Base-by-base conservation (phyloP, 345 rosid species). In the Pugionium dolabratum region DNA sequence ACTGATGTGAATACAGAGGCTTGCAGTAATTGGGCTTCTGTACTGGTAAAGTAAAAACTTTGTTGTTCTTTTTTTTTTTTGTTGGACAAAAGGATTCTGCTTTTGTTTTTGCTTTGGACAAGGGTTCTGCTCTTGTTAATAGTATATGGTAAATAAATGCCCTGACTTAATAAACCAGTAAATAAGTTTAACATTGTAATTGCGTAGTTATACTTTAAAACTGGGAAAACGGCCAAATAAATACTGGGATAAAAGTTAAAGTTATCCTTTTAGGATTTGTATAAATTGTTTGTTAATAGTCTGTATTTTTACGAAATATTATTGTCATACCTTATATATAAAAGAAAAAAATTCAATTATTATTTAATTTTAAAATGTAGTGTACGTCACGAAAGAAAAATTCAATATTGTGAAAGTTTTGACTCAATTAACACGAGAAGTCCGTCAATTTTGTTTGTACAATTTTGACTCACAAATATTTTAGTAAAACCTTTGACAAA, bases 1-100 rank as follows among this genome's bases (percentile, higher is more conserved):
- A 18, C 18, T 18, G 39, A 43, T 34, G 33, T 42, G 28, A 35
- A 70, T n/a, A 71, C 58, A 70, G 74, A 5, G 44, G 37, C 60
- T 69, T 70, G 39, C 27, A 25, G 72, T 39, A 25, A 31, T 8
- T 9, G 42, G 18, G 62, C 2, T 45, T 53, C 27, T 36, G 74
- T 35, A 27, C 39, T 51, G 41, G 3, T 67, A 26, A 69, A 61
- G 56, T 62, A 18, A 4, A 70, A 18, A 70, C 56, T 2, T 7
- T 46, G 33, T 36, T 53, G 9, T 18, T 18, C 18, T 18, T 18
- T 18, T 3, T 46, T 46, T 28, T 32, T 31, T 50, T 34, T 57
- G 42, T 48, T 67, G 18, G 18, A 18, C 18, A 18, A 18, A 18
- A 18, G 8, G 55, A 32, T 30, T 36, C 0, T 45, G 3, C 25